Percentiles rank a stretch among this genome's conserved stretches.
Evolutionary conservation across 768 basidiomycete species (phyloP).

Genomic region (Agaricus blazei): DNA sequence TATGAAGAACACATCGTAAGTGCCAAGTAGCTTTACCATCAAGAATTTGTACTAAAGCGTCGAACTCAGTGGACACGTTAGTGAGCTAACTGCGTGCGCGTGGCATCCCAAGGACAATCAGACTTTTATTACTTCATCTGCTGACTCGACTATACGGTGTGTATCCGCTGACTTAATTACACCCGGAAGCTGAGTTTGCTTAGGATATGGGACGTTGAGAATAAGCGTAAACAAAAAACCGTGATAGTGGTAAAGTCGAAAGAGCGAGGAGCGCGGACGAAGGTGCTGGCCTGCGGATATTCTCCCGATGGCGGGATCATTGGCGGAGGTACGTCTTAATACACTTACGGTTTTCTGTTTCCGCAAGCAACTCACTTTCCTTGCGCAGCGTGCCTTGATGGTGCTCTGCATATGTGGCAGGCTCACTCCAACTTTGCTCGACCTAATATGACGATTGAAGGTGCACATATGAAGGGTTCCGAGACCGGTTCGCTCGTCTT

Average conservation of each 20-base stretch:
- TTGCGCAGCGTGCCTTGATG: conserved; percentile 76
- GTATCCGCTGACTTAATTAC: not conserved
- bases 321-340: conserved; percentile 62
- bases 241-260: conserved; percentile 97
- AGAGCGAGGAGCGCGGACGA: conserved; percentile 90
- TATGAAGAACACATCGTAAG: conserved; percentile 97
- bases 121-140: conserved; percentile 88
- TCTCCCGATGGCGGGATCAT: conserved; percentile 88
- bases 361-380: conserved; percentile 13
- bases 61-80: conserved; percentile 79
- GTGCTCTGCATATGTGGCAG: conserved; percentile 91
- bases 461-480: conserved; percentile 80
- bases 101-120: conserved; percentile 91
- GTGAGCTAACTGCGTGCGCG: conserved; percentile 81
- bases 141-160: conserved; percentile 91
- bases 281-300: conserved; percentile 83
- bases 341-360: conserved; percentile 7
- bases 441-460: conserved; percentile 81
- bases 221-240: conserved; percentile 89
- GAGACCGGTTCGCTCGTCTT: conserved; percentile 87
- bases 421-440: conserved; percentile 89
- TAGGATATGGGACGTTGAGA: conserved; percentile 93
- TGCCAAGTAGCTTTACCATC: conserved; percentile 7
- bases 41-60: conserved; percentile 1
- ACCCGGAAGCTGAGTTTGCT: conserved; percentile 2